Evolutionary conservation across 2,329 filamentous ascomycete species (phyloP).

Genomic region (Fusarium sp.): DNA sequence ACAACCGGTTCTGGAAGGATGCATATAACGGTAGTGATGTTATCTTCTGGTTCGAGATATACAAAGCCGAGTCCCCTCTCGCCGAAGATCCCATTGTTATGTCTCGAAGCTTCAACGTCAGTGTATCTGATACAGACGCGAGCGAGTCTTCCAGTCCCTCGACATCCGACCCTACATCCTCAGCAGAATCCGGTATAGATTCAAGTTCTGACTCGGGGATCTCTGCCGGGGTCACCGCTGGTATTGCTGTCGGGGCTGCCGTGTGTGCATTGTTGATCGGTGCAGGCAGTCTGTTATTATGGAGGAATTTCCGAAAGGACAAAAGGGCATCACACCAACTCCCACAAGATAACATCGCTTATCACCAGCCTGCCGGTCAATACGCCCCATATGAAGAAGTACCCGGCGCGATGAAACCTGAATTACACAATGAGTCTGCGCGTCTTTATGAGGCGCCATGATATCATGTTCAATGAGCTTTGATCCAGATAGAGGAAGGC

Average conservation of each 20-base stretch:
- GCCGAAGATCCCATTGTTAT: neutral
- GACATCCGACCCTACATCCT: neutral
- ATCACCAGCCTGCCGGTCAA: neutral
- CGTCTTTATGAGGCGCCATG: neutral
- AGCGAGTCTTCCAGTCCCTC: neutral
- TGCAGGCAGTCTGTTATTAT: neutral
- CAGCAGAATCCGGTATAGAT: neutral
- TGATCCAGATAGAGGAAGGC: no score
- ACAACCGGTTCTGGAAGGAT: neutral
- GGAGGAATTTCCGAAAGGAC: neutral
- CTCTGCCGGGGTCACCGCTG: neutral
- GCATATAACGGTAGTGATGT: neutral
- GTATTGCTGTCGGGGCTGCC: neutral
- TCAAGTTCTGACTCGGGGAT: neutral
- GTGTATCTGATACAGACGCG: neutral
- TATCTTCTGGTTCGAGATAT: slow-evolving; percentile 16
- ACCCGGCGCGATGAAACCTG: neutral
- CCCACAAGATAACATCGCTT: neutral
- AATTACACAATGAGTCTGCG: neutral
- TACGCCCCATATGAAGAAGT: neutral
- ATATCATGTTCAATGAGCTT: neutral
- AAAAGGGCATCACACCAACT: neutral
- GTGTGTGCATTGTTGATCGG: neutral
- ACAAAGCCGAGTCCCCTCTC: neutral
- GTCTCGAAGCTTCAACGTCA: slow-evolving; percentile 18